phyloP scores from a whole-genome alignment of 371 early-diverging fungal genomes.

The Fennellomyces sp. region DNA sequence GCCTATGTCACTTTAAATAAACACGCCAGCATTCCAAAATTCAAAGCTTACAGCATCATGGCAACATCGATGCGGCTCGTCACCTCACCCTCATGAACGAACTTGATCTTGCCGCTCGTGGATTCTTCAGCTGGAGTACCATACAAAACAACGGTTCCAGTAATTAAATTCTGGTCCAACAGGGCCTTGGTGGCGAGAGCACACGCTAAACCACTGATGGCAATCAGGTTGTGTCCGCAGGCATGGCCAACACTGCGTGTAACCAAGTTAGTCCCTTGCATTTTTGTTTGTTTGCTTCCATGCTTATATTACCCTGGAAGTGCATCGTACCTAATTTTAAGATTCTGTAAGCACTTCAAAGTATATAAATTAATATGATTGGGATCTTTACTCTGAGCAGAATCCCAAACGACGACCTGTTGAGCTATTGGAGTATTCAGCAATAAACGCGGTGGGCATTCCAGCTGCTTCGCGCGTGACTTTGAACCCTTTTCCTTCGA shows the following conservation, averaged over 20 bases:
- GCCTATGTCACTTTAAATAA: constrained; percentile 15
- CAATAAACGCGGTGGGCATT: constrained; percentile 67
- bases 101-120: constrained; percentile 69
- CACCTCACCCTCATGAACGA: constrained; percentile 67
- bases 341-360: no score
- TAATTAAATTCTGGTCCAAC: constrained; percentile 52
- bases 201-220: constrained; percentile 69
- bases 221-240: constrained; percentile 74
- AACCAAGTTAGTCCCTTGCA: no score
- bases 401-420: constrained; percentile 52
- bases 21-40: background rate
- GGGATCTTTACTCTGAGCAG: constrained; percentile 67
- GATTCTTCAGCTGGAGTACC: constrained; percentile 85
- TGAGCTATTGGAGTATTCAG: constrained; percentile 50
- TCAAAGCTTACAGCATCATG: constrained; percentile 71
- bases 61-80: constrained; percentile 60
- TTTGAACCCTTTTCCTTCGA: constrained; percentile 57
- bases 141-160: constrained; percentile 68
- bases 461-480: constrained; percentile 55
- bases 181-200: constrained; percentile 60
- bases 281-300: no score
- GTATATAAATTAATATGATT: no score
- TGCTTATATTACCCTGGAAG: background rate
- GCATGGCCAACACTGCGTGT: constrained; percentile 60
- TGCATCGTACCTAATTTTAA: no score